Evolutionary conservation across 805 yeast species (phyloP).

Genomic region (Nematodospora valgi): DNA sequence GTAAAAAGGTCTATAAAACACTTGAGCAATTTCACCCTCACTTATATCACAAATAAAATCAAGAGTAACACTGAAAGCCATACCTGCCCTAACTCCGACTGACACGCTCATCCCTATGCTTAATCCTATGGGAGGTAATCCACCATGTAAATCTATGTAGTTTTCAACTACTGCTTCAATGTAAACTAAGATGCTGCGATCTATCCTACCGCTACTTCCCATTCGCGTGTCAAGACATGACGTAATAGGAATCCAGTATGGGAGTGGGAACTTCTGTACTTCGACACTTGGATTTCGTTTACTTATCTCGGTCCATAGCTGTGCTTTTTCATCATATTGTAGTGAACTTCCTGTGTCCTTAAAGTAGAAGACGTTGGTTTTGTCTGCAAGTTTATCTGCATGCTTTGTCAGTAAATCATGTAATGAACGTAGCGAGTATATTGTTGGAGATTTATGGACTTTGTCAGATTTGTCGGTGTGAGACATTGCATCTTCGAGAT

Average conservation of each 20-base stretch:
- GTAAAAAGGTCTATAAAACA: slow-evolving; percentile 9
- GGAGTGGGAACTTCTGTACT: neutral
- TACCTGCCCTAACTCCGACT: slow-evolving; percentile 8
- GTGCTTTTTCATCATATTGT: slow-evolving; percentile 4
- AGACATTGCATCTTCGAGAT: neutral
- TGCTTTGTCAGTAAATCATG: slow-evolving; percentile 5
- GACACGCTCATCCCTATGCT: slow-evolving; percentile 4
- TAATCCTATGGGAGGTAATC: slow-evolving; percentile 8
- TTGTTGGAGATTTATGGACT: too few species aligned
- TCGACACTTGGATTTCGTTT: neutral
- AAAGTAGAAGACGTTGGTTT: slow-evolving; percentile 6
- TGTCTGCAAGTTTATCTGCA: slow-evolving; percentile 5
- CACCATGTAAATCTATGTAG: slow-evolving; percentile 3
- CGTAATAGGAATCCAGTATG: slow-evolving; percentile 9
- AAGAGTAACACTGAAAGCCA: slow-evolving; percentile 2
- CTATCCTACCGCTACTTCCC: slow-evolving; percentile 8
- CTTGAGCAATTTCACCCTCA: slow-evolving; percentile 6
- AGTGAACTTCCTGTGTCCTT: slow-evolving; percentile 5
- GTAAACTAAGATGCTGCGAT: slow-evolving; percentile 1
- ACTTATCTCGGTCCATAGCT: slow-evolving; percentile 6
- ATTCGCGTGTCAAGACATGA: slow-evolving; percentile 7
- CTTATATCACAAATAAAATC: slow-evolving; percentile 3
- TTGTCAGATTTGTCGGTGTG: too few species aligned
- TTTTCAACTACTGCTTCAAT: slow-evolving; percentile 7
- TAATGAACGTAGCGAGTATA: slow-evolving; percentile 6